Base-by-base conservation (phyloP, 805 yeast genomes). In the Lipomyces chichibuensis region DNA sequence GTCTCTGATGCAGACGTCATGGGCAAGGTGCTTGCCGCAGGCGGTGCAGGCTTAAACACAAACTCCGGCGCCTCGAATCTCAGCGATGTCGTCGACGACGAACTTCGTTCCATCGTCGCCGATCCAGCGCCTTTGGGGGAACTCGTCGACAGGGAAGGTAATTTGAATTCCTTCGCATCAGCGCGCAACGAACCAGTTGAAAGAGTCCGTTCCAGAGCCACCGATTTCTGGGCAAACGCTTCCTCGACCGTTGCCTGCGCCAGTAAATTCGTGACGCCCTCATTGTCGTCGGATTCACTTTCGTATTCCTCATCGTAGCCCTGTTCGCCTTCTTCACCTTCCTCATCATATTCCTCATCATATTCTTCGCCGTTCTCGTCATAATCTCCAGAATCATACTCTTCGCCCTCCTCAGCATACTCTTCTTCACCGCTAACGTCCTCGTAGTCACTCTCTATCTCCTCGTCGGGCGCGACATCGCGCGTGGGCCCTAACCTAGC, bases 261-360 rank as follows among this genome's bases (percentile, higher is more conserved):
- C 13, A 43, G 49, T 11, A 43, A 17, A 5, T 43, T n/a, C 49
- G 49, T 43, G 49, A 43, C 49, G 23, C 49, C 25, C 1, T n/a
- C 23, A 6, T 43, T 23, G 23, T 43, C 20, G 7, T 32, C 25
- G 32, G 43, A n/a, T 25, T 55, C 37, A 14, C 58, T 32, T 55
- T 35, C 39, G 32, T 32, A 29, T 23, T 35, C 32, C 2, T 55
- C 39, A 17, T 25, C 33, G n/a, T 13, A 62, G 13, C 20, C 35
- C 29, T 33, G 51, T 2, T 25, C 57, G n/a, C 25, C 56, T 25
- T 65, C 71, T 29, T 52, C 67, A n/a, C 63, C 74, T 14, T 53
- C 32, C 37, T 43, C 56, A 2, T 58, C 58, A 20, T 65, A 37
- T 17, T 35, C 37, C 25, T 27, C 53, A 25, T 60, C 69, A 13